Evolutionary conservation across 2,329 filamentous ascomycete genomes (phyloP).

Genomic region (Fusarium sterilihyphosum): DNA sequence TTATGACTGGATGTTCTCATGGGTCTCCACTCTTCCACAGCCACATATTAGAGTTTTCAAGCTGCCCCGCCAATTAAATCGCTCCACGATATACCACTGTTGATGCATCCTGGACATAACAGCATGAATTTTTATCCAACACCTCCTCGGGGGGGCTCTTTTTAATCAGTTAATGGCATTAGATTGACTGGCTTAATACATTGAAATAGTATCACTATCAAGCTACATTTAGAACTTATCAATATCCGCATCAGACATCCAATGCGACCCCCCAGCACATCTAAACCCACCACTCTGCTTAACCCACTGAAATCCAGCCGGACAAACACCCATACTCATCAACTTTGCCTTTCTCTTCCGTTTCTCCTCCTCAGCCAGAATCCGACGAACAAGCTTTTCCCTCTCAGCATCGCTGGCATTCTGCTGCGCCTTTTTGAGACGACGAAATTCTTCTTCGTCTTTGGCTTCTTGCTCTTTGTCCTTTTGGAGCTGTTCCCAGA

Average conservation of each 20-base stretch:
- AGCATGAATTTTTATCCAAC: too few relatives aligned
- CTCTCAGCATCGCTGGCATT: slow-evolving; percentile 44
- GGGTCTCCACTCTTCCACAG: too few relatives aligned
- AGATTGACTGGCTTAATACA: too few relatives aligned
- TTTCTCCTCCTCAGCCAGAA: slow-evolving; percentile 48
- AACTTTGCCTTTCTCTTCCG: slow-evolving; percentile 59
- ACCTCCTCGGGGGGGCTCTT: too few relatives aligned
- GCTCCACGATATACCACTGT: too few relatives aligned
- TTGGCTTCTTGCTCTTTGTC: slow-evolving; percentile 56
- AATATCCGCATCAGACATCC: slow-evolving; percentile 28
- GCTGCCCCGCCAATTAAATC: too few relatives aligned
- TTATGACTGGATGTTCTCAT: too few relatives aligned
- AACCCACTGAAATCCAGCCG: slow-evolving; percentile 69
- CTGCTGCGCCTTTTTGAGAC: slow-evolving; percentile 46
- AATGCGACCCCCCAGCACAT: slow-evolving; percentile 71
- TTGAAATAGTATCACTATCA: too few relatives aligned
- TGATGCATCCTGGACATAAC: too few relatives aligned
- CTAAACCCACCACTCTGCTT: slow-evolving; percentile 67
- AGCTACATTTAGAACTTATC: too few relatives aligned
- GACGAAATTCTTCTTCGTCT: slow-evolving; percentile 50
- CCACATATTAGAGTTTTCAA: too few relatives aligned
- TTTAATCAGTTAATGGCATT: too few relatives aligned
- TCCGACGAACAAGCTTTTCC: slow-evolving; percentile 49
- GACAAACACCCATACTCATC: slow-evolving; percentile 63
- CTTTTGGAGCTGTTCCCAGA: slow-evolving; percentile 68